A percentile compares a stretch with the other conserved stretches of the same genome.
Evolutionary conservation across 495 filamentous ascomycete species (phyloP).

Genomic region (Tetracladium marchalianum): DNA sequence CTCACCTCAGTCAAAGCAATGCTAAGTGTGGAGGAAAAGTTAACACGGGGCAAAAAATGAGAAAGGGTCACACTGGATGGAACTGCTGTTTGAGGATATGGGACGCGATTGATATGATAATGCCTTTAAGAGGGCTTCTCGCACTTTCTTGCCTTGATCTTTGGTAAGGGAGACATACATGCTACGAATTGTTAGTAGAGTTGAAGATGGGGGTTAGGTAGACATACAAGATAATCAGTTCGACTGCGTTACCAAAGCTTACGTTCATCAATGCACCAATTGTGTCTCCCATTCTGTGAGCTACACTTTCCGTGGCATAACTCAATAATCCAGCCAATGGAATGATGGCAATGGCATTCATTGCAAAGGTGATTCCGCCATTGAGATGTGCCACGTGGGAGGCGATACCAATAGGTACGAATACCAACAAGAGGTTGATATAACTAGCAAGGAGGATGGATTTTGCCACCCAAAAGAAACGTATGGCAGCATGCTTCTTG

Average conservation of each 20-base stretch:
- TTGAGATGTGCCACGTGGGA: conserved; percentile 37
- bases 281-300: conserved; percentile 66
- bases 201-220: background rate
- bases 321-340: conserved; percentile 71
- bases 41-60: conserved; percentile 26
- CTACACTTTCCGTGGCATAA: conserved; percentile 76
- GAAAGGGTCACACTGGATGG: conserved; percentile 7
- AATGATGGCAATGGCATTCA: conserved; percentile 78
- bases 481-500: conserved; percentile 30
- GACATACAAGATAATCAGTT: conserved; percentile 73
- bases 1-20: conserved; percentile 56
- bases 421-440: conserved; percentile 70
- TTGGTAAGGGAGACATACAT: conserved; percentile 30
- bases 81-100: conserved; percentile 18
- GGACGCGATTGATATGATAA: conserved; percentile 31
- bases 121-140: conserved; percentile 28
- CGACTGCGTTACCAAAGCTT: conserved; percentile 83
- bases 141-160: conserved; percentile 29
- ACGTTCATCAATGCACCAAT: conserved; percentile 77
- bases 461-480: conserved; percentile 41
- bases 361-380: conserved; percentile 47
- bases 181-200: conserved; percentile 21
- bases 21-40: conserved; percentile 27
- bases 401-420: conserved; percentile 71
- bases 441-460: conserved; percentile 55